A percentile compares a stretch with the other conserved stretches of the same genome.
These are phyloP conservation scores for Peterozyma xylosa DNA, from an alignment of 805 yeast genomes.

Conservation along the genomic window DNA sequence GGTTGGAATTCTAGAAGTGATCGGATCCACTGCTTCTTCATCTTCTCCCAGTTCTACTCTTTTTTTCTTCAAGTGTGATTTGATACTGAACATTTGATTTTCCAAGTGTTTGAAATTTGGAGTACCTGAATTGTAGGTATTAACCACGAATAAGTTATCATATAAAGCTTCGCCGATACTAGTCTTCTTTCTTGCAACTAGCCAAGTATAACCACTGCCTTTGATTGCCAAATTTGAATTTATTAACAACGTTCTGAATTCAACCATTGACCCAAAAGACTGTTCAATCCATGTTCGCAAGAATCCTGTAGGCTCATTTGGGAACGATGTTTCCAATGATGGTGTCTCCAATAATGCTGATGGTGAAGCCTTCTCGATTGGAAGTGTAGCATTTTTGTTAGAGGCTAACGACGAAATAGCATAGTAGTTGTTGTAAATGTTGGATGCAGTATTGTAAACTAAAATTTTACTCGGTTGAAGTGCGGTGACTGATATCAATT, in stretches of 20 bases:
- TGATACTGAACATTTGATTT: constrained; percentile 40
- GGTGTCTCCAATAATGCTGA: constrained; percentile 39
- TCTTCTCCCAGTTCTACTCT: constrained; percentile 12
- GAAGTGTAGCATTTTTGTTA: constrained; percentile 10
- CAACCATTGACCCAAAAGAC: constrained; percentile 71
- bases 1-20: constrained; percentile 16
- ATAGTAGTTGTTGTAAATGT: constrained; percentile 41
- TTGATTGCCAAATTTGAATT: constrained; percentile 64
- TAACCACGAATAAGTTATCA: constrained; percentile 56
- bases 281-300: constrained; percentile 41
- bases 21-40: constrained; percentile 1
- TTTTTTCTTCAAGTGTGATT: constrained; percentile 20
- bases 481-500: constrained; percentile 33
- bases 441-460: constrained; percentile 36
- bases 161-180: constrained; percentile 15
- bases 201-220: constrained; percentile 91
- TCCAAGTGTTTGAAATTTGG: constrained; percentile 58
- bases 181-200: constrained; percentile 49
- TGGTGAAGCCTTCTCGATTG: constrained; percentile 15
- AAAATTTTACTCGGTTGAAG: constrained; percentile 36
- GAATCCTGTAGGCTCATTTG: constrained; percentile 20
- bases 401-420: constrained; percentile 34
- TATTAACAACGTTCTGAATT: constrained; percentile 64
- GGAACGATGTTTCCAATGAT: constrained; percentile 16
- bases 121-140: constrained; percentile 86